Evolutionary conservation across 23 red algal species (phyloP).

Genomic region (Gracilaria domingensis): DNA sequence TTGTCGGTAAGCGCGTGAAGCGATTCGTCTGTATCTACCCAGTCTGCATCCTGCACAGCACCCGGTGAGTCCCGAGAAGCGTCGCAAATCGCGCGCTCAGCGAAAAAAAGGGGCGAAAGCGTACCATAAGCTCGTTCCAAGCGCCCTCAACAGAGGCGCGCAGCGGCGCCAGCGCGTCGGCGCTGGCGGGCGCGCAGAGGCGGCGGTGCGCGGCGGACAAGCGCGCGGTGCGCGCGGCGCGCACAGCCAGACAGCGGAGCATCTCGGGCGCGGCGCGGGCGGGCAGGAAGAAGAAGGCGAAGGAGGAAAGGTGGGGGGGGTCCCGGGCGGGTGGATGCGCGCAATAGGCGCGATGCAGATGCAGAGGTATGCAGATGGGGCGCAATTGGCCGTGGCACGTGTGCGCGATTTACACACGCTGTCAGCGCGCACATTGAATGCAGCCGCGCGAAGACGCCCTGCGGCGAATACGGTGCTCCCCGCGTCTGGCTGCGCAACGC

Average conservation of each 20-base stretch:
- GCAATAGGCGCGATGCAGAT: no score
- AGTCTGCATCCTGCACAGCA: slow-evolving; percentile 23
- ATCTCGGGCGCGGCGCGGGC: no score
- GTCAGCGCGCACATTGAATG: slow-evolving; percentile 4
- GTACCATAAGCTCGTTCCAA: slow-evolving; percentile 21
- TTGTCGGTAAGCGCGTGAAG: slow-evolving; percentile 21
- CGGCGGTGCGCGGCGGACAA: background rate
- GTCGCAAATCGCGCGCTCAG: background rate
- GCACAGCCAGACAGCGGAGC: background rate
- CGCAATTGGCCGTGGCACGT: background rate
- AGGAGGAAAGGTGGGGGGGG: no score
- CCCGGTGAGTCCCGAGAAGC: background rate
- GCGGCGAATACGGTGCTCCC: background rate
- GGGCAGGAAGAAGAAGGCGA: no score
- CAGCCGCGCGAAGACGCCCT: background rate
- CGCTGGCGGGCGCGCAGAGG: background rate
- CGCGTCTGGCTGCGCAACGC: background rate
- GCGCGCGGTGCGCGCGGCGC: background rate
- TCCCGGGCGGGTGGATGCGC: no score
- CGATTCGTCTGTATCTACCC: slow-evolving; percentile 43
- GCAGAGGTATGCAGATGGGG: background rate
- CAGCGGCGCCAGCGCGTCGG: background rate
- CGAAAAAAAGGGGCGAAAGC: background rate
- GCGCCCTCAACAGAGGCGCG: background rate
- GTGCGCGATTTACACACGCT: background rate